phyloP scores from a whole-genome alignment of 2,329 filamentous ascomycete species.

The Penicillium capsulatum region DNA sequence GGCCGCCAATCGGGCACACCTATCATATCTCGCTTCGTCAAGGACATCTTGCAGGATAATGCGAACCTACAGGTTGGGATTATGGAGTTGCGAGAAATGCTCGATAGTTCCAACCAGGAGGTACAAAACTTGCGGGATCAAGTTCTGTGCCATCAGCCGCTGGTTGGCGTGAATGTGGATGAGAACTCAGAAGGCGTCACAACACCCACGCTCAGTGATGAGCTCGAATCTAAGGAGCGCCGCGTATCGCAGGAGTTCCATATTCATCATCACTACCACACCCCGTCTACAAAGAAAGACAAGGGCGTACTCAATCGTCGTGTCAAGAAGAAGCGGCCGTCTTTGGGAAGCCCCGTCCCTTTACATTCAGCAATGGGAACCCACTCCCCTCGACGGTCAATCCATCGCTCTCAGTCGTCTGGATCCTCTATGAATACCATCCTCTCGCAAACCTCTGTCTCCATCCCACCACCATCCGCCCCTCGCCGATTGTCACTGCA shows the following conservation, averaged over 20 bases:
- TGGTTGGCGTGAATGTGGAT: conserved; percentile 38
- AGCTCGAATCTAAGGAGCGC: conserved; percentile 56
- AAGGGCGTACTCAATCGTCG: conserved; percentile 53
- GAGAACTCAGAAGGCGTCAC: conserved; percentile 27
- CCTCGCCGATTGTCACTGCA: conserved; percentile 35
- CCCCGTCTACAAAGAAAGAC: conserved; percentile 56
- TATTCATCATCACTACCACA: conserved; percentile 92
- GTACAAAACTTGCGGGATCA: conserved; percentile 83
- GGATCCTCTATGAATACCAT: conserved; percentile 53
- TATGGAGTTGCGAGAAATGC: conserved; percentile 82
- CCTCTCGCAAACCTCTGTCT: conserved; percentile 60
- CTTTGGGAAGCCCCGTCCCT: conserved; percentile 53
- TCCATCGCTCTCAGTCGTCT: conserved; percentile 38
- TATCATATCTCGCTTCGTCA: conserved; percentile 93
- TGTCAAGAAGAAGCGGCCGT: conserved; percentile 67
- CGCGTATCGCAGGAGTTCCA: conserved; percentile 70
- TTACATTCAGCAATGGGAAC: conserved; percentile 31
- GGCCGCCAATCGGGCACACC: conserved; percentile 58
- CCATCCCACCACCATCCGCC: conserved; percentile 48
- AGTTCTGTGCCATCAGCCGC: conserved; percentile 70
- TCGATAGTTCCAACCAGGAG: conserved; percentile 88
- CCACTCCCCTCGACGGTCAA: conserved; percentile 26
- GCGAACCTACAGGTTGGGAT: conserved; percentile 89
- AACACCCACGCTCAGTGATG: conserved; percentile 62
- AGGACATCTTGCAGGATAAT: conserved; percentile 92